A percentile compares a stretch with the other conserved stretches of the same genome.
Evolutionary conservation across 805 yeast species (phyloP).

Genomic region (Ogataea nitratoaversa): DNA sequence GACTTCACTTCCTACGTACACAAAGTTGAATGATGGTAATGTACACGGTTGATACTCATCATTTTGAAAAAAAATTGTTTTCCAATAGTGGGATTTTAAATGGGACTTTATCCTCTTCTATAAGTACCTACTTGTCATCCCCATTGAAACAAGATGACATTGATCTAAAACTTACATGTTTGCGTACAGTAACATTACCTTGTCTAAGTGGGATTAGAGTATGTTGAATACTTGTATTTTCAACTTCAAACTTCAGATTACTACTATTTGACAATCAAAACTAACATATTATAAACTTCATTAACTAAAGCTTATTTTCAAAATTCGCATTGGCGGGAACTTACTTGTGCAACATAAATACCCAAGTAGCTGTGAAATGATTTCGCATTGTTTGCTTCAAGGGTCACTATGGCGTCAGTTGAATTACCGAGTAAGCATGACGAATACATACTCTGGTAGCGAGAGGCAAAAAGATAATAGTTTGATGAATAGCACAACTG

Average conservation of each 20-base stretch:
- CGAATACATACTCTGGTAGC: too few relatives aligned
- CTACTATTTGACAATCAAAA: background rate
- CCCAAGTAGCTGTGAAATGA: slow-evolving; percentile 16
- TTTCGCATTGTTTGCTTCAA: slow-evolving; percentile 13
- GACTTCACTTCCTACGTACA: too few relatives aligned
- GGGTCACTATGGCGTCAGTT: slow-evolving; percentile 15
- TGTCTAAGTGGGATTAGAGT: background rate
- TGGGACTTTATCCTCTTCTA: background rate
- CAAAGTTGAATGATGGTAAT: background rate
- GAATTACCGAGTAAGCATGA: slow-evolving; percentile 5
- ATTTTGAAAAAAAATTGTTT: background rate
- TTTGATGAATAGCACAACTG: too few relatives aligned
- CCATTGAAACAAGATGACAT: background rate
- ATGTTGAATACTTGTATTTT: background rate
- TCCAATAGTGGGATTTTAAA: background rate
- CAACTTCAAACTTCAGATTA: too few relatives aligned
- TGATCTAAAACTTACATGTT: background rate
- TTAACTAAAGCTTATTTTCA: slow-evolving; percentile 5
- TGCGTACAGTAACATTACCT: background rate
- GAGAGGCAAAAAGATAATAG: too few relatives aligned
- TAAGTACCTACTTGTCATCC: background rate
- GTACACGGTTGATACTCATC: background rate
- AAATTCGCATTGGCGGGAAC: slow-evolving; percentile 8
- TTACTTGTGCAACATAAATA: slow-evolving; percentile 5
- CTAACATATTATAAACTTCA: background rate